Base-by-base conservation (phyloP, 2,329 filamentous ascomycete species). In the Dactylonectria estremocensis region DNA sequence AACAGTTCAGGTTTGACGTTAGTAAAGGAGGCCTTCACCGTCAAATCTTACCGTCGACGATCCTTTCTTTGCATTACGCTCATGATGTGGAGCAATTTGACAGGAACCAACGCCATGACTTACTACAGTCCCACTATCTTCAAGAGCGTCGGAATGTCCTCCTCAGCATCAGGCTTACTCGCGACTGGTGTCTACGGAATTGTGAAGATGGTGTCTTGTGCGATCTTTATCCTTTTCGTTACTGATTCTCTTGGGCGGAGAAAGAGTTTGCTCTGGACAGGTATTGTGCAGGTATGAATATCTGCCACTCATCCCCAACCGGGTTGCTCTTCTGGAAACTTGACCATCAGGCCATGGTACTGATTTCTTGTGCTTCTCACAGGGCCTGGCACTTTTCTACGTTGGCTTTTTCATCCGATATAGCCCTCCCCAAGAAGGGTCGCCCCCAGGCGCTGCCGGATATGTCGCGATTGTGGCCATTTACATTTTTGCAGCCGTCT, bases 81-180 rank as follows among this genome's bases (percentile, higher is more conserved):
- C 86, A 80, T 81, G 78, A 78, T 80, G 33, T 67, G 79, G 5
- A 77, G 81, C 69, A 77, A 76, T 33, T 76, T 80, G 49, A 79
- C 77, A 1, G 78, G 88, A 49, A 85, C 87, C 69, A 87, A 90
- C 75, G 88, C 90, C 35, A 90, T 91, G 57, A 88, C 87, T 3
- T 91, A 90, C 77, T 90, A 89, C 72, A 67, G 73, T 3, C 72
- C 72, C 9, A 72, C 72, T 14, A 75, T 82, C 22, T 77, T 82
- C 45, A 74, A 77, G 66, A 79, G 72, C 7, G 74, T 80, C n/a
- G 81, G 78, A 4, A 74, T 79, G 40, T 64, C 69, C 0, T 77
- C 77, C 5, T 77, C 54, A n/a, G 33, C 69, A 9, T 76, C 71
- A 9, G 74, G 74, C 59, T 74, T 80, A 18, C 77, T 80, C 62